These are phyloP conservation scores for Tagetes erecta DNA, from an alignment of 129 eudicot species.

Conservation along the genomic window DNA sequence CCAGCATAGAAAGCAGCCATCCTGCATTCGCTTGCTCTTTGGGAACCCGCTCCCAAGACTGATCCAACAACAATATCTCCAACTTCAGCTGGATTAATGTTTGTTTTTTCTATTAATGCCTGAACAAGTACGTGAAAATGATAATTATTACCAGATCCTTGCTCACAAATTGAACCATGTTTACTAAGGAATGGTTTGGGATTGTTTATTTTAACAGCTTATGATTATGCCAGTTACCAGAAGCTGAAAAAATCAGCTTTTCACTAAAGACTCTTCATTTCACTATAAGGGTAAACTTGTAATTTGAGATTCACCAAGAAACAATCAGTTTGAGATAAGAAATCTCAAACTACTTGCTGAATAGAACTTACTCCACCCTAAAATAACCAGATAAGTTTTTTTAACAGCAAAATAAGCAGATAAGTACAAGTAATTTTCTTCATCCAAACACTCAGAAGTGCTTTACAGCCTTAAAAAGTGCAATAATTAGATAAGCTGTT, in stretches of 20 bases:
- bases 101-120: slow-evolving; percentile 92
- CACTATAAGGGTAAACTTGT: not conserved
- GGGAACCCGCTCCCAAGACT: slow-evolving; percentile 87
- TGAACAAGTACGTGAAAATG: slow-evolving; percentile 21
- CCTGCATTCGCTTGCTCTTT: slow-evolving; percentile 93
- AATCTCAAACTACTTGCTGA: not conserved
- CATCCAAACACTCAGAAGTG: not conserved
- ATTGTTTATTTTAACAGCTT: not conserved
- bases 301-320: not conserved
- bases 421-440: not conserved
- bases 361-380: not conserved
- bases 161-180: not conserved
- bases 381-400: not conserved
- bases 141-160: not conserved
- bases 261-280: not conserved
- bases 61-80: slow-evolving; percentile 97
- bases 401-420: not conserved
- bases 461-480: not conserved
- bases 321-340: not conserved
- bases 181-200: not conserved
- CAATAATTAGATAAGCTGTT: not conserved
- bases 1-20: slow-evolving; percentile 99
- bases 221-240: not conserved
- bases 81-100: slow-evolving; percentile 80
- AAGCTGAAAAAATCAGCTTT: not conserved